Base-by-base conservation (phyloP, 228 moss, liverwort and hornwort genomes). In the Sphagnum magellanicum region DNA sequence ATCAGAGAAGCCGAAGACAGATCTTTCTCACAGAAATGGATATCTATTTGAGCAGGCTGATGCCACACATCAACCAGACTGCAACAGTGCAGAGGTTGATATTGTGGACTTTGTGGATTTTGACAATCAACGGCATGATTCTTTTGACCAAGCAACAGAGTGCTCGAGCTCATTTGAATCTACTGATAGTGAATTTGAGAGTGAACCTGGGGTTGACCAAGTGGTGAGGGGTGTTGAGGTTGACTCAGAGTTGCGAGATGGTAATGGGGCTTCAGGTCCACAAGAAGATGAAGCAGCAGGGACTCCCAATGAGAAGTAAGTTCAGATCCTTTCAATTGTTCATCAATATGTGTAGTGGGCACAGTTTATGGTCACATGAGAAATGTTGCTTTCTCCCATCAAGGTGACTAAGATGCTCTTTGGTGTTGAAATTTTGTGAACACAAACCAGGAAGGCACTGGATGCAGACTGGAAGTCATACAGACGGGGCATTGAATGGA, bases 401-500 rank as follows among this genome's bases (percentile, higher is more conserved):
- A 32, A 32, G 3, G 2, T 32, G 32, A 32, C 32, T 32, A 32
- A 32, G 32, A 32, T 32, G 32, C 32, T 32, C 32, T 32, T 32
- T 32, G 32, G 32, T 32, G 32, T 32, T 32, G 32, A 3, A 32
- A 32, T 32, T 71, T 49, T 13, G 16, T 72, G 61, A 75, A 69
- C 87, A 91, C 93, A 81, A 32, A 88, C 81, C 53, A 97, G 81
- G 77, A 91, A 88, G 79, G 88, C 87, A 52, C 81, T 97, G 75
- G 90, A 97, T 74, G 67, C 90, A 52, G 93, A 97, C 46, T 97
- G 97, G 97, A 97, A 88, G 82, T 83, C 79, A 80, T 84, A 79
- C 72, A 87, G 97, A 72, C 88, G 97, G 59, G 97, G 97, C 51
- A 93, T 93, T 73, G 93, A 93, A 71, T 97, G 97, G 97, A 93